phyloP scores from a whole-genome alignment of 768 basidiomycete species.

The Suillus paluster region DNA sequence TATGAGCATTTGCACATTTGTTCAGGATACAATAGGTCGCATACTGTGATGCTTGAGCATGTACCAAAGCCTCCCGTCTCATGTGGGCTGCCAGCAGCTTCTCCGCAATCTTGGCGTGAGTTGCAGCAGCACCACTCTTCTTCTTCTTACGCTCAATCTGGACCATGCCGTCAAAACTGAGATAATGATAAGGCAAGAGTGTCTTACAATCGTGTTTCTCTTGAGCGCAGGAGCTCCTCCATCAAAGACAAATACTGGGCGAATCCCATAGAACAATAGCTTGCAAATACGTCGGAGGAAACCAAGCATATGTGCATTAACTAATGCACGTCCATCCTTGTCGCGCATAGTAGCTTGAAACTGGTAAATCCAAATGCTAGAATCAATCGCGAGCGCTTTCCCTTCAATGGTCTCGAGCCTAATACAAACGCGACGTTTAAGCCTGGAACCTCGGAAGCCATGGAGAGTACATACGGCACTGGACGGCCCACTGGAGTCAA shows the following conservation, averaged over 20 bases:
- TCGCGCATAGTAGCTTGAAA: slow-evolving; percentile 99
- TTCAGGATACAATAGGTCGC: slow-evolving; percentile 20
- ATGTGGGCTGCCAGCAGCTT: slow-evolving; percentile 91
- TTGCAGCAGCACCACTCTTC: slow-evolving; percentile 88
- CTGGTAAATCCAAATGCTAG: slow-evolving; percentile 99
- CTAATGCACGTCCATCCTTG: slow-evolving; percentile 88
- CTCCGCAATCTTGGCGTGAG: slow-evolving; percentile 87
- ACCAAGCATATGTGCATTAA: slow-evolving; percentile 94
- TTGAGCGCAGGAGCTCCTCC: slow-evolving; percentile 94
- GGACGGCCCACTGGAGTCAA: slow-evolving; percentile 93
- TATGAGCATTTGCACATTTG: slow-evolving; percentile 3
- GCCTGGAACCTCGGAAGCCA: neutral
- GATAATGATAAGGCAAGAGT: neutral
- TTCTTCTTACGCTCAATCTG: slow-evolving; percentile 88
- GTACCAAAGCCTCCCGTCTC: slow-evolving; percentile 84
- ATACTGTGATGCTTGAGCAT: slow-evolving; percentile 50
- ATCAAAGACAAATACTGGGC: slow-evolving; percentile 98
- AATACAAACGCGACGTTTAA: slow-evolving; percentile 10
- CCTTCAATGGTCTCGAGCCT: slow-evolving; percentile 95
- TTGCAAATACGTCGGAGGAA: slow-evolving; percentile 91
- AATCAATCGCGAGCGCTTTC: slow-evolving; percentile 96
- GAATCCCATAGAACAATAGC: slow-evolving; percentile 95
- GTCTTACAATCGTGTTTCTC: slow-evolving; percentile 80
- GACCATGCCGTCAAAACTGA: slow-evolving; percentile 10
- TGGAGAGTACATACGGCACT: slow-evolving; percentile 66